Conservation (phyloP, 352 stramenopile genomes). For the Pythium aristosporum region DNA sequence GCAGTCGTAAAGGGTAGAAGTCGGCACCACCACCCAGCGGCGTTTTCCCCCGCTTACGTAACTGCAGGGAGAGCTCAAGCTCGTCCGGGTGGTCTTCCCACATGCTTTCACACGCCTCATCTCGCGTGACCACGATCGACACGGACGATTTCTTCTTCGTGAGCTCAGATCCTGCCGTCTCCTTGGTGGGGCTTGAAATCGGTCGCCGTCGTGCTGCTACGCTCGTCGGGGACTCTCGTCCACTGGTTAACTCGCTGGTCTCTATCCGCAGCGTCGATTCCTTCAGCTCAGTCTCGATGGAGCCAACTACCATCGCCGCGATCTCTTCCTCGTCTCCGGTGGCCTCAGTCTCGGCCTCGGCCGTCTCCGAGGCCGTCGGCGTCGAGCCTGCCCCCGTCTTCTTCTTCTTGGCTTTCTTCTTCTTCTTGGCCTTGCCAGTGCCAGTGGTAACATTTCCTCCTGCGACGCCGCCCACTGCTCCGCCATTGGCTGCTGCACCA, state of each 20-base stretch:
- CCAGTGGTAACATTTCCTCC: background rate
- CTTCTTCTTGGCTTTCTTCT: constrained; percentile 77
- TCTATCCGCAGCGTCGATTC: constrained; percentile 6
- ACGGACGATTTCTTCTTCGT: constrained; percentile 17
- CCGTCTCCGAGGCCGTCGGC: constrained; percentile 3
- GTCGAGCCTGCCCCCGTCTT: constrained; percentile 24
- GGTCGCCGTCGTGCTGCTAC: background rate
- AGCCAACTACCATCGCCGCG: background rate
- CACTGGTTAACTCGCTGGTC: background rate
- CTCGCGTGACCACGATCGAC: constrained; percentile 46
- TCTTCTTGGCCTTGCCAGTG: constrained; percentile 46
- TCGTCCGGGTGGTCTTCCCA: constrained; percentile 61
- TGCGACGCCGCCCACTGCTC: background rate
- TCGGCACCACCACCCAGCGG: background rate
- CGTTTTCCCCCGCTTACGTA: constrained; percentile 12
- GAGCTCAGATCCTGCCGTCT: background rate
- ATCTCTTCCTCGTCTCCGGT: constrained; percentile 42
- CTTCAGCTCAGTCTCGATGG: background rate
- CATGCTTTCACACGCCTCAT: constrained; percentile 83
- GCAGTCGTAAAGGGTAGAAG: constrained; percentile 19
- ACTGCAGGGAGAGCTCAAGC: constrained; percentile 10
- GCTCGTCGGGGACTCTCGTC: background rate
- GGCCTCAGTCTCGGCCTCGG: constrained; percentile 23
- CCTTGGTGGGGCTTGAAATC: background rate
- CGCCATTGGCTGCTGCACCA: background rate